Evolutionary conservation across 331 rosid species (phyloP), one percentile per base, ranked within the genome.

Genomic region (Quercus phellos): DNA sequence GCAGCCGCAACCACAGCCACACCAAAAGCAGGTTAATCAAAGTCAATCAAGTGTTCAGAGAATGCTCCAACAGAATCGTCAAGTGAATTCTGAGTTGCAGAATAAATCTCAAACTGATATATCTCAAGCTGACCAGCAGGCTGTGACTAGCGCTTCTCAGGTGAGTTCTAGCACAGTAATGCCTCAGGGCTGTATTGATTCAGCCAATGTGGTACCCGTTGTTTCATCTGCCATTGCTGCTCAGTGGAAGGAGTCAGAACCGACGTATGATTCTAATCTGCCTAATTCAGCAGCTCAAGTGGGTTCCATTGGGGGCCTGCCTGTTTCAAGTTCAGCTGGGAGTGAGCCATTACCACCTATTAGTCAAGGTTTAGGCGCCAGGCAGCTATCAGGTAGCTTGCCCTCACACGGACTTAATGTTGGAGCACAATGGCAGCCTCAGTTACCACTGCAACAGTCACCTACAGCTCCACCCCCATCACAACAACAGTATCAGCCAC

Each of bases 171-270:
- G 87, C 75, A 70, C 77, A 78, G 85, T 82, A 68, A 76, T 79
- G 81, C 84, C 91, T 82, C 89, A 78, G 77, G 85, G 88, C 50
- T 79, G 88, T 77, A 67, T 68, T 72, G 91, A 90, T 85, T 81
- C 90, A 17, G 70, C 88, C 24, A 81, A 77, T 84, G 77, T 68
- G 43, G 87, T 64, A 55, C 76, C 93, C 11, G 89, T 72, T 78
- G 76, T 85, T 75, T 85, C 93, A 80, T 66, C 85, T 29, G 81
- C 51, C 27, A 4, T 66, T 55, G 81, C 92, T 80, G 76, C 91
- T 78, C 95, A 87, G 85, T 85, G 89, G 93, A 90, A 90, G 80
- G 84, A 91, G 43, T 88, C 97, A n/a, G 99, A 92, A 74, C 58
- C 81, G 22, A 80, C 76, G 14, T 83, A 78, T 81, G 95, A 86